Evolutionary conservation across 2,329 filamentous ascomycete species (phyloP), one percentile per base, ranked within the genome.

Genomic region (Aspergillus texensis): DNA sequence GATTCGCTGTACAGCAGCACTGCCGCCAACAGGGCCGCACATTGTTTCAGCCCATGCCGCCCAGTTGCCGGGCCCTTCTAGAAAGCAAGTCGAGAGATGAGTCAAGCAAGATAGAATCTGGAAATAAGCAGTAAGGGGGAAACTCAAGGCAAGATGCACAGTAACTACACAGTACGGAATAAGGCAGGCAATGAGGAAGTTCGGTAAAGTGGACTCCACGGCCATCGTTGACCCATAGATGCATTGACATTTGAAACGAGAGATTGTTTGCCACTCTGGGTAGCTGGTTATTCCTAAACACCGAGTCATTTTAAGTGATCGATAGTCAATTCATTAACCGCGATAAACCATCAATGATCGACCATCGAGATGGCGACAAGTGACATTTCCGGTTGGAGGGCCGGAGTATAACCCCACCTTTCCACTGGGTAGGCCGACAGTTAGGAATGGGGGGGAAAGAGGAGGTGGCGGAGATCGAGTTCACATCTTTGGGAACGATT

Each of bases 391-490:
- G 12, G 32, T 43, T 36, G 45, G 32, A 55, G 30, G 52, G 52
- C n/a, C 32, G 12, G 52, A 39, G 34, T 55, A 55, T 55, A 55
- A n/a, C 52, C 52, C 52, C 30, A n/a, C 30, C 14, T 55, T 55
- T 26, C 52, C 14, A 24, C 21, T 9, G 14, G n/a, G n/a, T 39
- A 36, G 32, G 39, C 52, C 52, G 52, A 55, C 52, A 55, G 34
- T 55, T 55, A 55, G n/a, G 34, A 55, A 55, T 21, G 48, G 19
- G 32, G 32, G 48, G 11, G 6, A 50, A 54, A 21, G 52, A 55
- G 52, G 52, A 55, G 52, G 52, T 55, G 52, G 52, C 52, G 52
- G 52, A 55, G 52, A 55, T 55, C 32, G n/a, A 55, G 32, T 55
- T 55, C 52, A 55, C 52, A 55, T 55, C 52, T 55, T 55, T 55